Percentiles rank a stretch among this genome's conserved stretches.
These are phyloP conservation scores for Saccharum spontaneum DNA, from an alignment of 176 grass and related monocot genomes.

Conservation along the genomic window DNA sequence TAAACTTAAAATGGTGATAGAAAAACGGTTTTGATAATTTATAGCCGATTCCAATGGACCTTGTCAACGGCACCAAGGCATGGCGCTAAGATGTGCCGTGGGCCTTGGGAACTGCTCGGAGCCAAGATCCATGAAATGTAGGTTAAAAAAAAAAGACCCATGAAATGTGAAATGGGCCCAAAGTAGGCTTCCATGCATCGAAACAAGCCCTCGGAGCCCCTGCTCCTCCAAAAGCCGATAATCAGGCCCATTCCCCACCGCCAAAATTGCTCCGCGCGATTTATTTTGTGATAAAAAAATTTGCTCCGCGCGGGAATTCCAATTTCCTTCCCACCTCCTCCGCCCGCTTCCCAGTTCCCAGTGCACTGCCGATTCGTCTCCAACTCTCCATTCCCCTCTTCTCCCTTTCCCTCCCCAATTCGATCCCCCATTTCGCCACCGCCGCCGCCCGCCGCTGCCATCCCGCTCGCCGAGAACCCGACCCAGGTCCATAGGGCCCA, in stretches of 20 bases:
- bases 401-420: constrained; percentile 1
- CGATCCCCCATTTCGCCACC: constrained; percentile 13
- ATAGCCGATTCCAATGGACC: background rate
- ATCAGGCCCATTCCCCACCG: background rate
- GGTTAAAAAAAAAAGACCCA: no score
- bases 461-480: background rate
- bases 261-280: constrained; percentile 20
- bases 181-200: background rate
- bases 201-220: no score
- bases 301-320: constrained; percentile 41
- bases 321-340: constrained; percentile 27
- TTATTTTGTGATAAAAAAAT: no score
- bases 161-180: background rate
- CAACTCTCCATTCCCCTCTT: constrained; percentile 2
- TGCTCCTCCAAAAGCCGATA: background rate
- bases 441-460: background rate
- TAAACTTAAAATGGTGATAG: background rate
- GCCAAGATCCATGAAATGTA: background rate
- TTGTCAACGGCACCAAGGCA: background rate
- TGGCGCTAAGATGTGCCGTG: background rate
- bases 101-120: background rate
- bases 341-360: background rate
- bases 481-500: constrained; percentile 5
- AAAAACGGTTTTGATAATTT: background rate
- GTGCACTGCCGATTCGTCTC: background rate